A percentile compares a stretch with the other conserved stretches of the same genome.
phyloP scores from a whole-genome alignment of 148 eudicot species.

The Vaccinium myrtillus region DNA sequence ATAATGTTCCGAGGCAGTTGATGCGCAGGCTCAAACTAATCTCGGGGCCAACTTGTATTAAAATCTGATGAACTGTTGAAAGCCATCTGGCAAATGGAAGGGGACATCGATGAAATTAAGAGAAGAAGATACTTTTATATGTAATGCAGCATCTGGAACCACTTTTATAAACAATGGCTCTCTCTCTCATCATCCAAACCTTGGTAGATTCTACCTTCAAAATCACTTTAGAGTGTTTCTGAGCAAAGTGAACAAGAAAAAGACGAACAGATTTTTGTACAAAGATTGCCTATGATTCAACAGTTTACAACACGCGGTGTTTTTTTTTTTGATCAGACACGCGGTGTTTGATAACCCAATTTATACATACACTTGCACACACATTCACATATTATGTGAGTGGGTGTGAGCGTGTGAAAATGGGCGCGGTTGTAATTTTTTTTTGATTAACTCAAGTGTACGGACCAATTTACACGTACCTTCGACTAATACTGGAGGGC shows the following conservation, averaged over 20 bases:
- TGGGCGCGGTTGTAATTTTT: too few species aligned
- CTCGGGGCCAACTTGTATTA: not conserved
- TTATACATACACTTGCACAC: too few species aligned
- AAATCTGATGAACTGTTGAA: not conserved
- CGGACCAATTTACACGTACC: too few species aligned
- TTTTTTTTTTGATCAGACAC: too few species aligned
- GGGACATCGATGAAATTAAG: not conserved
- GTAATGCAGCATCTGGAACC: not conserved
- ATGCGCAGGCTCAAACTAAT: not conserved
- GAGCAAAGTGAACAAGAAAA: not conserved
- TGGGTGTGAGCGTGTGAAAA: too few species aligned
- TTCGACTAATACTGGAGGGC: too few species aligned
- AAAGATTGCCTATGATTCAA: not conserved
- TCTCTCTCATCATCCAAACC: not conserved
- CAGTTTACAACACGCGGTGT: not conserved
- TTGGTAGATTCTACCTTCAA: not conserved
- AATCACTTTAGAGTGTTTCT: not conserved
- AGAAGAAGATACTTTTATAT: not conserved
- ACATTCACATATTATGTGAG: too few species aligned
- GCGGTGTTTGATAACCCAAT: too few species aligned
- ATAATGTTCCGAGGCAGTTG: not conserved
- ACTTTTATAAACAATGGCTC: not conserved
- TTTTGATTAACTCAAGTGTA: too few species aligned
- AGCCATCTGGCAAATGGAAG: not conserved
- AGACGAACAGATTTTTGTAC: not conserved